Evolutionary conservation across 1,139 yeast species (phyloP).

Genomic region (Geotrichum klebahnii): DNA sequence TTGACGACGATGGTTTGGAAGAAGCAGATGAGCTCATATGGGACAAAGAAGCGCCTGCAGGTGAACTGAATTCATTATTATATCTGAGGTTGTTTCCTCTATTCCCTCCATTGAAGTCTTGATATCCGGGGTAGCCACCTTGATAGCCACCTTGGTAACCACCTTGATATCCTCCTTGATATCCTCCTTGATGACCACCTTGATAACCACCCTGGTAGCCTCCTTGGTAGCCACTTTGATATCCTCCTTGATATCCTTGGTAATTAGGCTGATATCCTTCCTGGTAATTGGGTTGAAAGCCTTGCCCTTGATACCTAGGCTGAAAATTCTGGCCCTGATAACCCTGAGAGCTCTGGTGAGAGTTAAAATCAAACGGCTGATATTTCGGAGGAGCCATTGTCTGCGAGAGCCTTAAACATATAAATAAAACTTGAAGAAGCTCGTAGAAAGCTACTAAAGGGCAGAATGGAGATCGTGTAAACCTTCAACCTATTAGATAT

Average conservation of each 20-base stretch:
- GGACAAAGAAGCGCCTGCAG: constrained; percentile 5
- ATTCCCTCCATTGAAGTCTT: no score
- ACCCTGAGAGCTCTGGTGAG: constrained; percentile 1
- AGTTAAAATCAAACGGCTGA: neutral
- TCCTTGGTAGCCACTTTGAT: neutral
- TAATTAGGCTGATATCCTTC: constrained; percentile 7
- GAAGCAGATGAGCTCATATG: constrained; percentile 16
- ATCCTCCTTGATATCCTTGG: constrained; percentile 8
- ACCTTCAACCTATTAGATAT: neutral
- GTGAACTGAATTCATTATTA: neutral
- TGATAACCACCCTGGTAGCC: no score
- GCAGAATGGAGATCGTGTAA: no score
- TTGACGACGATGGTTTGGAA: constrained; percentile 40
- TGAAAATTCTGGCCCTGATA: constrained; percentile 9
- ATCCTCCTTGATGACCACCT: no score
- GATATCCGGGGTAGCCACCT: constrained; percentile 8
- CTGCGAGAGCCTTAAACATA: neutral
- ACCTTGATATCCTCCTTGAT: no score
- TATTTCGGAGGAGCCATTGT: constrained; percentile 4
- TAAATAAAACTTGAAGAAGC: no score
- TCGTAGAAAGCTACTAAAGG: no score
- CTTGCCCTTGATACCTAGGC: constrained; percentile 7
- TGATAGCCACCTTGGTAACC: constrained; percentile 4
- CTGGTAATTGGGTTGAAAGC: constrained; percentile 6
- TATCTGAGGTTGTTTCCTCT: constrained; percentile 1